Base-by-base conservation (phyloP, 192 early-diverging fungal species). In the Phlyctochytrium planicorne region DNA sequence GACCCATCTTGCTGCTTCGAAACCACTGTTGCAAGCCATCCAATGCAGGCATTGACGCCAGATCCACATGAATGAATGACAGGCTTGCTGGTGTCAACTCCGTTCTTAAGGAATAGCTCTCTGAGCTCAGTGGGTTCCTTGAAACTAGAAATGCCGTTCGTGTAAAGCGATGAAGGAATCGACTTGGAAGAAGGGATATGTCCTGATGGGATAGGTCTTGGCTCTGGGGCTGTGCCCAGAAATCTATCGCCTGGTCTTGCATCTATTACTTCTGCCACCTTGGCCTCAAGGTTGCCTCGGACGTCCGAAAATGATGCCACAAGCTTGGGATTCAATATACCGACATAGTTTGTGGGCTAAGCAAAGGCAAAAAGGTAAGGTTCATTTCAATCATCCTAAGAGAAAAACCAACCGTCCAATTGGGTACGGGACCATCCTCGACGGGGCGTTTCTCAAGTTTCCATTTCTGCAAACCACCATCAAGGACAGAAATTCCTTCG, bases 401-500 rank as follows among this genome's bases (percentile, higher is more conserved):
- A 57, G 20, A 57, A 29, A 57, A 10, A 57, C 55, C 14, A 61
- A 72, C 66, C 71, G 31, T 34, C 59, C 62, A 3, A 24, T 23
- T 17, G 70, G 70, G 31, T 70, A 33, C n/a, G 73, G 73, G 50
- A 6, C 69, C 69, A 16, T 30, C 30, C 4, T 76, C 85, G 2
- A 84, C 66, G 29, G 81, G 81, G 24, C 79, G 68, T 52, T 81
- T 78, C 27, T 84, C 86, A 2, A 65, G 67, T 3, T 79, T 69
- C 96, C 96, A 98, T 33, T 83, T 83, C 2, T 83, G 83, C 35
- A 98, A 66, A n/a, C 96, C 96, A 30, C 96, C 96, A 53, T 98
- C 85, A 57, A 98, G 74, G 12, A 98, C 86, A 33, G 91, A 93
- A 1, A 96, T 87, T 1, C 90, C 89, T 36, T 34, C 62, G 65